phyloP scores from a whole-genome alignment of 495 filamentous ascomycete genomes.

The Collariella sp. region DNA sequence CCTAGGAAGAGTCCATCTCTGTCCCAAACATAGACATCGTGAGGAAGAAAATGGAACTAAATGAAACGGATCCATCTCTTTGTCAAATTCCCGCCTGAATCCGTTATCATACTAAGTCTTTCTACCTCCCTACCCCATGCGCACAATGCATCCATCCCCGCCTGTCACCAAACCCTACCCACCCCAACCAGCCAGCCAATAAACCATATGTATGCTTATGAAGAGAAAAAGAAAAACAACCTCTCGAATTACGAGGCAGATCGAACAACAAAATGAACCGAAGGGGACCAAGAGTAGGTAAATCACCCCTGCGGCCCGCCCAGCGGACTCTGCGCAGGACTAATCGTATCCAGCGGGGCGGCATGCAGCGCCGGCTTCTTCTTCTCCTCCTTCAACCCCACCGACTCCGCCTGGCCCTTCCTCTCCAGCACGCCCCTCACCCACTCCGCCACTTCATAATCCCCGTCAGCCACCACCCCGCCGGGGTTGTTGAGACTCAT shows the following conservation, averaged over 20 bases:
- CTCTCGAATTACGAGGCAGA: too few relatives aligned
- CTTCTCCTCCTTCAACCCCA: slow-evolving; percentile 24
- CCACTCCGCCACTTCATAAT: slow-evolving; percentile 79
- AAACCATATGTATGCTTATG: not conserved
- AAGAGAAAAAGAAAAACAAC: not conserved
- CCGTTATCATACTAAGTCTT: too few relatives aligned
- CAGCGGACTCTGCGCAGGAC: slow-evolving; percentile 34
- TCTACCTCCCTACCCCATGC: not conserved
- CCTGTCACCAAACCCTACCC: not conserved
- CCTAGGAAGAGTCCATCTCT: not conserved
- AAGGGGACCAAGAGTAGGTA: too few relatives aligned
- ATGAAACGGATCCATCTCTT: too few relatives aligned
- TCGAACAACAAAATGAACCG: too few relatives aligned
- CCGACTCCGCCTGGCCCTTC: slow-evolving; percentile 44
- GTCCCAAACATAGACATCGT: too few relatives aligned
- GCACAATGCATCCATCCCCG: not conserved
- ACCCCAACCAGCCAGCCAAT: not conserved
- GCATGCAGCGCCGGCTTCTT: slow-evolving; percentile 67
- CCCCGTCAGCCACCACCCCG: slow-evolving; percentile 34
- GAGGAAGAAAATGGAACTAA: too few relatives aligned
- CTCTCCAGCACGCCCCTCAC: slow-evolving; percentile 62
- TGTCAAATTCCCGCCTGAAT: too few relatives aligned
- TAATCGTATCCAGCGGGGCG: slow-evolving; percentile 60
- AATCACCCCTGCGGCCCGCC: not conserved
- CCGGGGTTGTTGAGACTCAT: slow-evolving; percentile 37